Evolutionary conservation across 2,329 filamentous ascomycete genomes (phyloP).

Genomic region (Penicillium sp.): DNA sequence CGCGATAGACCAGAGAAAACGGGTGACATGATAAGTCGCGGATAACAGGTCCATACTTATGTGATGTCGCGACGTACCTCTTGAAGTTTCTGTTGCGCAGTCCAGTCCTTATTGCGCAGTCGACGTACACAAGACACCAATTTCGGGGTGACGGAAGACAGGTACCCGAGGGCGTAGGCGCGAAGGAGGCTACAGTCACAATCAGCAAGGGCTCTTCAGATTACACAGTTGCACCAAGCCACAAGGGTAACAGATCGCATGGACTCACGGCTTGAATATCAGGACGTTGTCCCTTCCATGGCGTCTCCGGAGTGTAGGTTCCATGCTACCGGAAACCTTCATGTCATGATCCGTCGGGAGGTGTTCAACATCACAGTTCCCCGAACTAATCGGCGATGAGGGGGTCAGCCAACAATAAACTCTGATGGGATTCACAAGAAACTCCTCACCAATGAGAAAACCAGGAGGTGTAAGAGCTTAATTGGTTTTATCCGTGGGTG

Average conservation of each 20-base stretch:
- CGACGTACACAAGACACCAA: constrained; percentile 41
- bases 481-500: not conserved
- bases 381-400: constrained; percentile 8
- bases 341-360: constrained; percentile 27
- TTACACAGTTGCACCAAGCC: constrained; percentile 9
- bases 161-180: constrained; percentile 50
- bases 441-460: constrained; percentile 14
- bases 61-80: constrained; percentile 30
- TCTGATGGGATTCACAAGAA: constrained; percentile 10
- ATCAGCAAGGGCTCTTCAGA: constrained; percentile 8
- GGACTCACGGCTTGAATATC: constrained; percentile 37
- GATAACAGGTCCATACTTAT: not conserved
- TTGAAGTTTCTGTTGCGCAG: constrained; percentile 33
- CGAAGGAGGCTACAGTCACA: constrained; percentile 38
- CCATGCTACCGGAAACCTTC: constrained; percentile 27
- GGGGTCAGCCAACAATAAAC: constrained; percentile 2
- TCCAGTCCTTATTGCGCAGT: constrained; percentile 33
- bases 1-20: not conserved
- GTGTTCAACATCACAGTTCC: constrained; percentile 21
- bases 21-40: constrained; percentile 8
- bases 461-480: not conserved
- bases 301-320: constrained; percentile 23
- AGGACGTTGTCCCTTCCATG: constrained; percentile 24
- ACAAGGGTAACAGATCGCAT: constrained; percentile 11
- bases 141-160: constrained; percentile 48